Percentiles rank a stretch among this genome's conserved stretches.
Conservation (phyloP, 768 basidiomycete genomes). For the Pisolithus microcarpus region DNA sequence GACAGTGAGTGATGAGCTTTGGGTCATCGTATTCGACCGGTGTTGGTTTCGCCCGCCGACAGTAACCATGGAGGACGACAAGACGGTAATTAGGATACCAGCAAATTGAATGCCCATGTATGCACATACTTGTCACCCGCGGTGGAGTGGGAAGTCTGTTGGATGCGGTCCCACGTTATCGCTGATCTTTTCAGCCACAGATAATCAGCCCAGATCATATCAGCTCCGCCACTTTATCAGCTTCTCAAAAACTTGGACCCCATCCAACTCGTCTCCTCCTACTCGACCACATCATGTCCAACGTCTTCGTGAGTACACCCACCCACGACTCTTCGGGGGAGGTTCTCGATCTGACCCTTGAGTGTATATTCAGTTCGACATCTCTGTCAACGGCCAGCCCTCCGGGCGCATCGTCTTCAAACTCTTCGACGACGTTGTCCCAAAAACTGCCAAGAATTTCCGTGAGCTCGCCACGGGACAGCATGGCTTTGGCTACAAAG, state of each 20-base stretch:
- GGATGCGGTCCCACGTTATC: too few species aligned
- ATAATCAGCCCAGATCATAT: slow-evolving; percentile 5
- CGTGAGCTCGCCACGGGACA: slow-evolving; percentile 78
- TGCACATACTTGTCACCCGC: too few species aligned
- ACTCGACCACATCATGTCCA: slow-evolving; percentile 10
- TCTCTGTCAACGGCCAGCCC: slow-evolving; percentile 36
- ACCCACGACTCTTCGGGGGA: not conserved
- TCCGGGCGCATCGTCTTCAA: slow-evolving; percentile 70
- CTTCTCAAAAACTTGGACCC: not conserved
- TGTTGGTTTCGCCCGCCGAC: too few species aligned
- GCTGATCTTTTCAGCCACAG: not conserved
- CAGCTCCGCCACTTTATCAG: slow-evolving; percentile 14
- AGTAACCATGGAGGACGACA: too few species aligned
- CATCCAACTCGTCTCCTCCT: not conserved
- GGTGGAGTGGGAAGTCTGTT: too few species aligned
- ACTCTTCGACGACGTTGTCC: slow-evolving; percentile 75
- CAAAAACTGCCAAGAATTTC: slow-evolving; percentile 76
- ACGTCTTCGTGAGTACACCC: slow-evolving; percentile 12
- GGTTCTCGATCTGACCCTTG: not conserved
- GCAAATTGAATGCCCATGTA: too few species aligned
- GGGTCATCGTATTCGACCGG: too few species aligned
- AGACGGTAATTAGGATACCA: too few species aligned
- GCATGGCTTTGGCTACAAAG: slow-evolving; percentile 68
- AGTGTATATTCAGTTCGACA: slow-evolving; percentile 50
- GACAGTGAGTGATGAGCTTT: too few species aligned